Base-by-base conservation (phyloP, 2,329 filamentous ascomycete species). In the Grosmannia serpens region DNA sequence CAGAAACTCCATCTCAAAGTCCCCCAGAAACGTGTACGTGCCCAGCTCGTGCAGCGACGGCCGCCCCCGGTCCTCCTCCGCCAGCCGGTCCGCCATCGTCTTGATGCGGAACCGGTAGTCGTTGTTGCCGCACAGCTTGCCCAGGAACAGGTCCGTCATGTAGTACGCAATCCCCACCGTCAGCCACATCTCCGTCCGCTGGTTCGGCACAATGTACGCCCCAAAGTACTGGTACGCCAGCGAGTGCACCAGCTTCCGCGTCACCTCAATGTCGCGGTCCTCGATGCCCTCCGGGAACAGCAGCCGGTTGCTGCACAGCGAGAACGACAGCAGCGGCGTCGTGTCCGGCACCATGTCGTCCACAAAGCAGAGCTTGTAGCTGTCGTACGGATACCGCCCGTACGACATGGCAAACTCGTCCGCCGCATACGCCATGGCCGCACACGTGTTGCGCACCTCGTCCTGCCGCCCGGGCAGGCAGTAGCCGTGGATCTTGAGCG, bases 221-320 rank as follows among this genome's bases (percentile, higher is more conserved):
- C 94, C 94, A 63, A 94, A 89, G 88, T 92, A 99, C 70, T 99
- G 94, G 60, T 85, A 89, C 13, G 94, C 89, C 53, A 97, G 77
- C 1, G 91, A 86, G 68, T 94, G 87, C 10, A 95, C 86, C 24
- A 99, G 75, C 57, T 83, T 85, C 61, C 91, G 82, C 4, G 90
- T 95, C 13, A 88, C 87, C 33, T 89, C 84, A 64, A 94, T 84
- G 65, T 96, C 85, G 0, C 86, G 85, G 66, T 99, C 92, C 65
- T 95, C 86, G 41, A 97, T 83, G 35, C 89, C 86, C 63, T 90
- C 85, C 0, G 90, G 88, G 66, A 90, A 95, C 0, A 99, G 81
- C 1, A 99, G 76, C 49, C 89, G 84, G 55, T 82, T 92, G 74
- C 89, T 97, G 73, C 91, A 91, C 35, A 99, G 83, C 0, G 91